Conservation (phyloP, 306 rosid species). For the Rubus idaeus region DNA sequence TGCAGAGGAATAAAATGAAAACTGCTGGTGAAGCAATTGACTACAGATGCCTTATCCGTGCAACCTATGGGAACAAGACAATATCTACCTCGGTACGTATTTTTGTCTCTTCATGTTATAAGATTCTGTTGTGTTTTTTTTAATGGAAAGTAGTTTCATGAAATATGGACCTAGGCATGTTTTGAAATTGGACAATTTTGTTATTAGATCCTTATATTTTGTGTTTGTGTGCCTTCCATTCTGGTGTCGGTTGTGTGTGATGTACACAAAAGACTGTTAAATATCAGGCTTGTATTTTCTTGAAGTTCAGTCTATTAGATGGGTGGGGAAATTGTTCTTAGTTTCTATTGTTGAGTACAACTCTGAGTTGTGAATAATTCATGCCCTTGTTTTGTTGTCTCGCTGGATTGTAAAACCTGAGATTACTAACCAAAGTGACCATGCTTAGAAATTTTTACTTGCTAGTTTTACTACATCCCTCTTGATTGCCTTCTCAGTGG, state of each 20-base stretch:
- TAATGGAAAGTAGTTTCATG: neutral
- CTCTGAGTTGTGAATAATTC: neutral
- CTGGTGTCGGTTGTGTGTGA: neutral
- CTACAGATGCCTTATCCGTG: constrained; percentile 86
- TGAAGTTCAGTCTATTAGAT: neutral
- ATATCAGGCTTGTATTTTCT: neutral
- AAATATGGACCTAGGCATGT: neutral
- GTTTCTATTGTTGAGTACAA: neutral
- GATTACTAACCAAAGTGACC: neutral
- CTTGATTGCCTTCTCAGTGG: neutral
- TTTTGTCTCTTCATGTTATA: neutral
- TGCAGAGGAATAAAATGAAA: constrained; percentile 61
- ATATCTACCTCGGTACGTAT: constrained; percentile 82
- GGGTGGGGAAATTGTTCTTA: neutral
- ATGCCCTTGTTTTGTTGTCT: neutral
- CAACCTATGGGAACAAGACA: constrained; percentile 86
- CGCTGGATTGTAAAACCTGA: neutral
- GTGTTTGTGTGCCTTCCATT: neutral
- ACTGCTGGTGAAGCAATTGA: constrained; percentile 69
- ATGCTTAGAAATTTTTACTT: too few species aligned
- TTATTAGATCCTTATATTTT: neutral
- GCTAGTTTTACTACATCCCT: neutral
- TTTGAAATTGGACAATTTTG: neutral
- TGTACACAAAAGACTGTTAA: neutral
- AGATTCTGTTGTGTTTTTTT: neutral